Base-by-base conservation (phyloP, 202 grass and related monocot species). In the Brachypodium distachyon region DNA sequence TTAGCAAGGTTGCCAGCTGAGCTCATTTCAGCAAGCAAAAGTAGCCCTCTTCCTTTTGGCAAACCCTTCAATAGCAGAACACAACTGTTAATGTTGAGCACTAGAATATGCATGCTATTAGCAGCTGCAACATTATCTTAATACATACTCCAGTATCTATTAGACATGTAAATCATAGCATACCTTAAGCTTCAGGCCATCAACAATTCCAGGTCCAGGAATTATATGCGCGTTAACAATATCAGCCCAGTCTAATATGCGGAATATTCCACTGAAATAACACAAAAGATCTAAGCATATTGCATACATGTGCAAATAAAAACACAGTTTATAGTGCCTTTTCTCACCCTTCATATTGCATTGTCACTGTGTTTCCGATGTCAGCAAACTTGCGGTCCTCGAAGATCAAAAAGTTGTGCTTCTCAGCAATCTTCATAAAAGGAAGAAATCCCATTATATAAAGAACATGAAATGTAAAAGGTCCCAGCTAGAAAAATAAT, bases 361-460 rank as follows among this genome's bases (percentile, higher is more conserved):
- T 97, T 10, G 88, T 93, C 21, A 97, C 90, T 52, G 94, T 93
- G 72, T 97, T 94, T 26, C 94, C 91, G 17, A 97, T 97, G 73
- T 97, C 94, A 66, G 94, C 94, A 70, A 97, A 97, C 79, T 94
- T 97, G 28, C 88, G 94, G 70, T 97, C 94, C 67, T 97, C 91
- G 7, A 97, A 97, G 42, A 97, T 97, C 81, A 97, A 82, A 55
- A 97, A 97, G 78, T 93, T 94, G 76, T 97, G 72, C 49, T 83
- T 93, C 37, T 97, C 94, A 64, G 94, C 86, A 92, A 97, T 93
- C 94, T 97, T 55, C 7, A 80, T 28, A 53, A 72, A 21, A 49
- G n/a, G 7, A 1, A 8, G 46, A 51, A 47, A 29, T 1, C 16
- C 3, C 42, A 69, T 48, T 31, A 69, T 19, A n/a, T 21, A 53